Percentiles rank a stretch among this genome's conserved stretches.
Conservation (phyloP, 306 rosid species). For the Dalbergia cultrata region DNA sequence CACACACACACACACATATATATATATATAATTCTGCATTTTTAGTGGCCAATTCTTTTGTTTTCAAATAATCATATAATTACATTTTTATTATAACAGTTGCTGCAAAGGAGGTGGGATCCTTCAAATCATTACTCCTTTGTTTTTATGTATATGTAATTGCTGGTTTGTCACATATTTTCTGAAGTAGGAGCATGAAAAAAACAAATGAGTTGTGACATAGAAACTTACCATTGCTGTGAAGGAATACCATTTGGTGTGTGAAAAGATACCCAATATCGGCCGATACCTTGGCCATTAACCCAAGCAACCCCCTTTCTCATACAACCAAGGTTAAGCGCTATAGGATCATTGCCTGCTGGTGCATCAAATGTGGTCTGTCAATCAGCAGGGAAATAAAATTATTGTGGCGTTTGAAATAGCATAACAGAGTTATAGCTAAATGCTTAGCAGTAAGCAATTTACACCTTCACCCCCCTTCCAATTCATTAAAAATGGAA, state of each 20-base stretch:
- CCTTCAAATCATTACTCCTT: background rate
- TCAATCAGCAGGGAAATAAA: constrained; percentile 15
- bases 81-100: no score
- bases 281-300: constrained; percentile 83
- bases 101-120: background rate
- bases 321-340: constrained; percentile 84
- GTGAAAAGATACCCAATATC: constrained; percentile 87
- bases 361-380: constrained; percentile 84
- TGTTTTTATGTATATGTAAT: background rate
- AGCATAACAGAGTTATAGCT: constrained; percentile 13
- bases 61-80: no score
- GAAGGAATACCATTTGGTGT: constrained; percentile 77
- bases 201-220: background rate
- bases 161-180: constrained; percentile 3
- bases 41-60: no score
- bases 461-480: no score
- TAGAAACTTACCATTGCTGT: constrained; percentile 73
- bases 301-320: constrained; percentile 88
- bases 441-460: background rate
- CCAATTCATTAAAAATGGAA: no score
- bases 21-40: no score
- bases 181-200: background rate
- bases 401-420: background rate
- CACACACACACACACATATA: no score
- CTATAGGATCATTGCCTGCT: constrained; percentile 68